Conservation (phyloP, 1,139 yeast species). For the Saccharomyces hybrid region DNA sequence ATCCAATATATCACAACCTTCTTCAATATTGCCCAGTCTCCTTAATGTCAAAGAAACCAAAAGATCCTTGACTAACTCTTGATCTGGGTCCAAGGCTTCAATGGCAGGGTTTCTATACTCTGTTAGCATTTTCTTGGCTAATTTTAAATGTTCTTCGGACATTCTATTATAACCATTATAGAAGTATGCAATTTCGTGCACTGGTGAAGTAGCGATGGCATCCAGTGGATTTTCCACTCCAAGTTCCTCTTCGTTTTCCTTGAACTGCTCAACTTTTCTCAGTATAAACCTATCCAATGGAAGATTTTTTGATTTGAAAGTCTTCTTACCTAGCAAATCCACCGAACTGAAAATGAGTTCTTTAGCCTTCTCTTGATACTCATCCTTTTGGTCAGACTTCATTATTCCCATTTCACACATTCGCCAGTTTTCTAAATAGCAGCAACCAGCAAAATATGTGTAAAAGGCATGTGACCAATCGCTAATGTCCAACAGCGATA, state of each 20-base stretch:
- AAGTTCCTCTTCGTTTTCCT: slow-evolving; percentile 37
- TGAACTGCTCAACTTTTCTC: slow-evolving; percentile 62
- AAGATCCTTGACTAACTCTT: slow-evolving; percentile 58
- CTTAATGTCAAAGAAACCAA: slow-evolving; percentile 59
- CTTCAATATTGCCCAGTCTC: slow-evolving; percentile 50
- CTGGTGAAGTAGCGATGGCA: slow-evolving; percentile 76
- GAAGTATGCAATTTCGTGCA: slow-evolving; percentile 79
- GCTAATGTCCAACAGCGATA: slow-evolving; percentile 61
- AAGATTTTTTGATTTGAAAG: slow-evolving; percentile 73
- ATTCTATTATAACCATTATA: slow-evolving; percentile 91
- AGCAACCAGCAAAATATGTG: slow-evolving; percentile 77
- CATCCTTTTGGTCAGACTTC: slow-evolving; percentile 37
- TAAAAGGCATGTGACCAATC: slow-evolving; percentile 92
- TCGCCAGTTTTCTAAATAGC: slow-evolving; percentile 75
- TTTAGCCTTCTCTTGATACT: slow-evolving; percentile 52
- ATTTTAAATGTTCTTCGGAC: slow-evolving; percentile 53
- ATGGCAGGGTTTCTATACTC: slow-evolving; percentile 29
- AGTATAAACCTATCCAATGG: slow-evolving; percentile 83
- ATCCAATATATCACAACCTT: slow-evolving; percentile 58
- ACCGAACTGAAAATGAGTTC: slow-evolving; percentile 64
- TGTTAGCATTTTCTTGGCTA: slow-evolving; percentile 45
- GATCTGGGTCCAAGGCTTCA: slow-evolving; percentile 44
- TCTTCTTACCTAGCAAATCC: slow-evolving; percentile 51
- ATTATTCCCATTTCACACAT: slow-evolving; percentile 47
- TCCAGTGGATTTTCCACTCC: slow-evolving; percentile 52